Percentiles rank a stretch among this genome's conserved stretches.
Conservation (phyloP, 2,329 filamentous ascomycete genomes). For the Fusarium sp. region DNA sequence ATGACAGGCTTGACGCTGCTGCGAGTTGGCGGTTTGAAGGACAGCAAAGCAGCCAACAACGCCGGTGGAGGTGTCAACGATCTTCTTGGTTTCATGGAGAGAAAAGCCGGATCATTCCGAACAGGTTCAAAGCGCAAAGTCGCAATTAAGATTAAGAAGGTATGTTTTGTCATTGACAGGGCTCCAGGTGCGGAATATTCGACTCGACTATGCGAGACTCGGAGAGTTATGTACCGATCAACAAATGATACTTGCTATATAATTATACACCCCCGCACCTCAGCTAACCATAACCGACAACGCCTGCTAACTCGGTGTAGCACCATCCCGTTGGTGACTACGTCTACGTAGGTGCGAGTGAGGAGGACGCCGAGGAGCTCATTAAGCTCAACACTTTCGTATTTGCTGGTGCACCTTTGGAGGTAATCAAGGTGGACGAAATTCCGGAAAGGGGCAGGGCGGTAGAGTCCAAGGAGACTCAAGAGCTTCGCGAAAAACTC, state of each 20-base stretch:
- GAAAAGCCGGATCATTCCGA: constrained; percentile 70
- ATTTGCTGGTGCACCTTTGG: constrained; percentile 74
- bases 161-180: constrained; percentile 66
- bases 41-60: constrained; percentile 75
- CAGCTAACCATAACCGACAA: constrained; percentile 36
- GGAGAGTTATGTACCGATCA: constrained; percentile 37
- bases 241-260: constrained; percentile 31
- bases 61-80: constrained; percentile 73
- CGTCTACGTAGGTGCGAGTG: constrained; percentile 73
- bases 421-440: constrained; percentile 63
- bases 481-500: constrained; percentile 75
- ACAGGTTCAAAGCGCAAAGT: constrained; percentile 62
- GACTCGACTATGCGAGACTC: constrained; percentile 36
- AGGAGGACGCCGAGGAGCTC: constrained; percentile 72
- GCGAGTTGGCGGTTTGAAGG: constrained; percentile 70
- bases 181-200: constrained; percentile 45
- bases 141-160: constrained; percentile 81
- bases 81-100: constrained; percentile 75
- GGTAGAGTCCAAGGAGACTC: constrained; percentile 62
- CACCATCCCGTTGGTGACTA: constrained; percentile 75
- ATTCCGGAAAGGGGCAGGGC: constrained; percentile 51
- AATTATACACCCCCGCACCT: constrained; percentile 37
- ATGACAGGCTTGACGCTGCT: constrained; percentile 50
- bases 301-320: constrained; percentile 77
- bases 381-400: constrained; percentile 74